Percentiles rank a stretch among this genome's conserved stretches.
Conservation (phyloP, 2,329 filamentous ascomycete genomes). For the Akanthomyces muscarius region DNA sequence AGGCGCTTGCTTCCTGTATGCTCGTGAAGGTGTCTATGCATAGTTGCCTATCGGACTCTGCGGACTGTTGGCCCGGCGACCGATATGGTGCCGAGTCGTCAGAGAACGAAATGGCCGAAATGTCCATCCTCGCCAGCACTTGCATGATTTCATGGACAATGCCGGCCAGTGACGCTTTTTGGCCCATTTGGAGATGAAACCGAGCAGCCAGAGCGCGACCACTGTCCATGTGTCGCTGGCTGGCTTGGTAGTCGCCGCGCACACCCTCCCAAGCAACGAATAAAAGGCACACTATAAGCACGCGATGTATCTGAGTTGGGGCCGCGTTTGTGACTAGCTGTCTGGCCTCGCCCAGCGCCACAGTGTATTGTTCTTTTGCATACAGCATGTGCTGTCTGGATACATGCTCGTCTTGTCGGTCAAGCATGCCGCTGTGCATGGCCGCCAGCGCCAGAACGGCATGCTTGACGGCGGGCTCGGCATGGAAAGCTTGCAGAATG, state of each 20-base stretch:
- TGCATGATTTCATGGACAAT: neutral
- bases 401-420: neutral
- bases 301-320: neutral
- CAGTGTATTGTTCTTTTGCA: slow-evolving; percentile 3
- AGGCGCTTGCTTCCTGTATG: neutral
- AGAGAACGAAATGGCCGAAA: slow-evolving; percentile 12
- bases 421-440: slow-evolving; percentile 9
- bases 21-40: neutral
- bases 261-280: slow-evolving; percentile 11
- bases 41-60: neutral
- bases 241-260: slow-evolving; percentile 2
- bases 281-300: slow-evolving; percentile 5
- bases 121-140: slow-evolving; percentile 3
- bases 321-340: neutral
- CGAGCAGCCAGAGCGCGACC: neutral
- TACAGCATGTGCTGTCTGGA: slow-evolving; percentile 2
- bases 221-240: slow-evolving; percentile 1
- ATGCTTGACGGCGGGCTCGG: slow-evolving; percentile 6
- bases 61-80: neutral
- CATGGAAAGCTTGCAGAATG: slow-evolving; percentile 10
- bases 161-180: neutral
- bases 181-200: neutral
- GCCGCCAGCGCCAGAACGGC: slow-evolving; percentile 6
- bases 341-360: neutral
- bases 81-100: slow-evolving; percentile 10